Evolutionary conservation across 768 basidiomycete species (phyloP).

Genomic region (Sporobolomyces roseus): DNA sequence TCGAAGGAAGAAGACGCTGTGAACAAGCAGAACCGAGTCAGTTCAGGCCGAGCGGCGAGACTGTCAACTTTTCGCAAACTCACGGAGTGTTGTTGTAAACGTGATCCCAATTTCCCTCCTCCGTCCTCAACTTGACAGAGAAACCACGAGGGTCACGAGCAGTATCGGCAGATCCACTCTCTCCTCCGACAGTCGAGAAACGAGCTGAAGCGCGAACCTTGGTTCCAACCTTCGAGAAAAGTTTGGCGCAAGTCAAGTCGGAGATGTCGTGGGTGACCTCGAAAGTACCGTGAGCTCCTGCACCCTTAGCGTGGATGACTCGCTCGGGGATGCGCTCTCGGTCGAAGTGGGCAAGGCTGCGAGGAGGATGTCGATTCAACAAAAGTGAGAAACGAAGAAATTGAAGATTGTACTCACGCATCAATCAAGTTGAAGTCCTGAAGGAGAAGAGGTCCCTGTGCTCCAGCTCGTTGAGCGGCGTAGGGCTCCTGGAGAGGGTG

Average conservation of each 20-base stretch:
- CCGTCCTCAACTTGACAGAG: conserved; percentile 53
- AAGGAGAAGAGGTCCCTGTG: conserved; percentile 72
- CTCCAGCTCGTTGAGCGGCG: conserved; percentile 69
- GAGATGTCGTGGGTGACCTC: conserved; percentile 50
- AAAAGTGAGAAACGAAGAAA: not conserved
- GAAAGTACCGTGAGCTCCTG: conserved; percentile 54
- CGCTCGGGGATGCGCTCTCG: conserved; percentile 51
- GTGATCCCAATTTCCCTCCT: conserved; percentile 53
- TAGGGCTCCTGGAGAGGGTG: conserved; percentile 68
- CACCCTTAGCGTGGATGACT: conserved; percentile 82
- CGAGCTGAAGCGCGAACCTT: conserved; percentile 46
- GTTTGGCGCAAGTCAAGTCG: conserved; percentile 50
- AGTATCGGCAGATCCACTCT: conserved; percentile 52
- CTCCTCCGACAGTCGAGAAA: conserved; percentile 54
- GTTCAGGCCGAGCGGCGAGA: not conserved
- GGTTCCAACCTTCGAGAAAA: conserved; percentile 50
- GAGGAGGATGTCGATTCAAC: not conserved
- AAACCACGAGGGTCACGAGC: conserved; percentile 53
- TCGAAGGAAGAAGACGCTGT: conserved; percentile 48
- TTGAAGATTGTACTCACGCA: not conserved
- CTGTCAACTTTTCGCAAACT: not conserved
- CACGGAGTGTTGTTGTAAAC: conserved; percentile 41
- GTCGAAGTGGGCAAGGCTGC: conserved; percentile 68
- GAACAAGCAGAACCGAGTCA: too few species aligned
- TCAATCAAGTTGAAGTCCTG: conserved; percentile 56